Evolutionary conservation across 345 rosid species (phyloP).

Genomic region (Physaria fendleri): DNA sequence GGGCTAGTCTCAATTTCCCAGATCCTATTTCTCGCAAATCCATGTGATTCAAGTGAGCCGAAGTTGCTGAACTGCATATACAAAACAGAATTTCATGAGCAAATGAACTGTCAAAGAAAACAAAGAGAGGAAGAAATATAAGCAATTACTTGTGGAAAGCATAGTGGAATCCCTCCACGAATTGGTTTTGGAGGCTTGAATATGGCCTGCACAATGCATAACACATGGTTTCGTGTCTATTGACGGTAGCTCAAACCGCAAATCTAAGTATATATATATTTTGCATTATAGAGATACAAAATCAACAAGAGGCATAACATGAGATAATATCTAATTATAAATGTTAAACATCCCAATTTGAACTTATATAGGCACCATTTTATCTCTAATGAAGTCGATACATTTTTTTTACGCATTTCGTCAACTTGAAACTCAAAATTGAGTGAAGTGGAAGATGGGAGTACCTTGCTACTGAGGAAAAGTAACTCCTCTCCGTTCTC

Average conservation of each 20-base stretch:
- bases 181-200: conserved; percentile 83
- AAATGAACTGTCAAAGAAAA: neutral
- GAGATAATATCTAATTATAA: conserved; percentile 1
- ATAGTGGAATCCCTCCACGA: conserved; percentile 93
- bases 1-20: conserved; percentile 79
- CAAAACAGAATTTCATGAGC: conserved; percentile 9
- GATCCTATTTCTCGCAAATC: conserved; percentile 84
- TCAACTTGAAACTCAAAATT: neutral
- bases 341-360: neutral
- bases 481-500: conserved; percentile 81
- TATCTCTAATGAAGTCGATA: neutral
- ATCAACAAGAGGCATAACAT: neutral
- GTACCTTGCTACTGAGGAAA: conserved; percentile 70
- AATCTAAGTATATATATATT: no score
- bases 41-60: conserved; percentile 73
- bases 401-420: neutral
- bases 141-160: conserved; percentile 82
- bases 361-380: neutral
- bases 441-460: neutral
- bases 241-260: neutral
- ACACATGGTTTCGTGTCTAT: neutral
- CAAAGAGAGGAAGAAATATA: conserved; percentile 5
- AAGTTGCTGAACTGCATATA: conserved; percentile 60
- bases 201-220: conserved; percentile 45
- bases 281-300: neutral